Conservation (phyloP, 1,284 basidiomycete species). For the Microbotryum scabiosae region DNA sequence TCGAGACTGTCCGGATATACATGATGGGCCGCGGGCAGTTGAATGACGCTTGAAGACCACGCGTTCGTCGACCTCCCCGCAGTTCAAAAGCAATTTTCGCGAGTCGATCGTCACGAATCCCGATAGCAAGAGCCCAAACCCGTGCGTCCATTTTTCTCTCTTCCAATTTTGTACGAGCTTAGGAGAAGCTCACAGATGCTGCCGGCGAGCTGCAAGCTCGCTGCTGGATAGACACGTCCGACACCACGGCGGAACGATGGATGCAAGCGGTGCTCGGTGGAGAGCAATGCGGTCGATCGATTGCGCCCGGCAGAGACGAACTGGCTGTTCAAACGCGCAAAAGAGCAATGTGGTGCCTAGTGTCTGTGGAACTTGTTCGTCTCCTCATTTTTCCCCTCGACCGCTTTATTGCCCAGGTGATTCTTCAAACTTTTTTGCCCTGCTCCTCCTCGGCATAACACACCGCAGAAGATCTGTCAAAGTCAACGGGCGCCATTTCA, state of each 20-base stretch:
- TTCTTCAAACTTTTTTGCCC: slow-evolving; percentile 13
- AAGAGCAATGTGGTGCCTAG: slow-evolving; percentile 18
- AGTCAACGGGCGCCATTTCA: slow-evolving; percentile 15
- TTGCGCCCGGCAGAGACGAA: background rate
- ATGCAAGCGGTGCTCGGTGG: background rate
- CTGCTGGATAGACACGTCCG: slow-evolving; percentile 18
- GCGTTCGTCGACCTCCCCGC: too few relatives aligned
- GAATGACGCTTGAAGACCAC: too few relatives aligned
- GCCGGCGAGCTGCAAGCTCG: slow-evolving; percentile 10
- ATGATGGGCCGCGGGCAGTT: slow-evolving; percentile 25
- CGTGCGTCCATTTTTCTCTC: too few relatives aligned
- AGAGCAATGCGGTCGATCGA: background rate
- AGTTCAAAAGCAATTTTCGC: too few relatives aligned
- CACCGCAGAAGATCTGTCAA: background rate
- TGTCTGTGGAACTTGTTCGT: background rate
- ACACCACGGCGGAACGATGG: background rate
- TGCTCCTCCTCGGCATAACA: background rate
- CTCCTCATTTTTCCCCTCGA: too few relatives aligned
- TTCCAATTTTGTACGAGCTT: too few relatives aligned
- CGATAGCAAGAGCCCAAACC: too few relatives aligned
- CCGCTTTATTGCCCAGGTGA: background rate
- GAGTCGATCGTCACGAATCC: too few relatives aligned
- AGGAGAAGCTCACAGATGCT: too few relatives aligned
- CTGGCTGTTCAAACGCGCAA: background rate
- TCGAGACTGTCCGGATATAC: slow-evolving; percentile 2